Conservation (phyloP, 129 eudicot species). For the Ambrosia trifida region DNA sequence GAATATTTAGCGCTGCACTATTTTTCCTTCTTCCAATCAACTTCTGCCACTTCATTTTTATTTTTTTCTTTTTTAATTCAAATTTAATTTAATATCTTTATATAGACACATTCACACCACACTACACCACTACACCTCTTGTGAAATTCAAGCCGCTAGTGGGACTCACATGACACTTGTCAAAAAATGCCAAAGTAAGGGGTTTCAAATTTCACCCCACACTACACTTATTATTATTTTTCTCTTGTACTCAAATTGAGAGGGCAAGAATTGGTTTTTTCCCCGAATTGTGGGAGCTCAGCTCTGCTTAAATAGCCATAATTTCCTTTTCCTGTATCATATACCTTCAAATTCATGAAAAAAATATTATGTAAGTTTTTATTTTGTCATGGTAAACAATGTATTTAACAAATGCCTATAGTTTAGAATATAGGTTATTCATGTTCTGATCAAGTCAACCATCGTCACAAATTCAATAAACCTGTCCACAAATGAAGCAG, state of each 20-base stretch:
- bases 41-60: no score
- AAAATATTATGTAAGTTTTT: neutral
- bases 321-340: neutral
- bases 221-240: no score
- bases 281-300: conserved; percentile 23
- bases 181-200: no score
- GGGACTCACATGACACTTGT: no score
- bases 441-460: neutral
- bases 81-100: no score
- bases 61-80: no score
- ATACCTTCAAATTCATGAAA: neutral
- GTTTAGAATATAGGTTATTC: neutral
- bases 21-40: no score
- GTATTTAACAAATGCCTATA: neutral
- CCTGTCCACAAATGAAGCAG: neutral
- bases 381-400: neutral
- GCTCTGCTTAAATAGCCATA: neutral
- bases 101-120: no score
- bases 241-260: conserved; percentile 13
- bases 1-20: no score
- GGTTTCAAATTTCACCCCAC: no score
- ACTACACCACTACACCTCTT: no score
- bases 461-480: neutral
- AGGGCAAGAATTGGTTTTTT: conserved; percentile 6
- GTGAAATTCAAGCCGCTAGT: no score